Evolutionary conservation across 345 rosid genomes (phyloP), one percentile per base, ranked within the genome.

Genomic region (Physaria fendleri): DNA sequence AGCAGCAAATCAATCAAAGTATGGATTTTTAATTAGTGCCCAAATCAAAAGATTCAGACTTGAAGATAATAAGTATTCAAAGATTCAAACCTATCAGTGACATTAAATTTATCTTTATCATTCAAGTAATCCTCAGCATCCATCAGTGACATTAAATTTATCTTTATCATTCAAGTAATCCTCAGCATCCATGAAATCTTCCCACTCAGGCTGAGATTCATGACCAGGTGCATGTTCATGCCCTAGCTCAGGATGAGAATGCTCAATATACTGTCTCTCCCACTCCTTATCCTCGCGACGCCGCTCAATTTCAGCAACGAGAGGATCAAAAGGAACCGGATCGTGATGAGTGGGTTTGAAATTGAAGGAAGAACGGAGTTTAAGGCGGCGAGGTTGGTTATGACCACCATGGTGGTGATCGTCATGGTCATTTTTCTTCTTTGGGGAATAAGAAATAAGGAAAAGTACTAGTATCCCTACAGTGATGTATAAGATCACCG

Each of bases 121-220:
- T 94, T 94, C 77, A 94, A 76, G 66, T 82, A 90, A 73, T 94
- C 96, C 76, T 94, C 97, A 4, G 95, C 96, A n/a, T n/a, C n/a
- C n/a, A n/a, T 68, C 67, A n/a, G 96, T 90, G 51, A 94, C 75
- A 71, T 90, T 94, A 77, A 90, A 90, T 68, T 76, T 90, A 33
- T 90, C 80, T 64, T 87, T 88, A 33, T 90, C 81, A 23, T 94
- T 94, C 77, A 94, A 76, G 66, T 82, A 90, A 73, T 94, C 96
- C 76, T 94, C 97, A 4, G 95, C 96, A 55, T 94, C 81, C 79
- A 85, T 77, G 75, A 87, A 90, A 57, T 87, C 95, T 52, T 81
- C 97, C 97, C 93, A 85, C 81, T 90, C 99, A 29, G 97, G 96
- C 71, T 90, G 96, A 1, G 84, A 46, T 72, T 85, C 88, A 27